Base-by-base conservation (phyloP, 352 stramenopile genomes). In the Globisporangium perplexum region DNA sequence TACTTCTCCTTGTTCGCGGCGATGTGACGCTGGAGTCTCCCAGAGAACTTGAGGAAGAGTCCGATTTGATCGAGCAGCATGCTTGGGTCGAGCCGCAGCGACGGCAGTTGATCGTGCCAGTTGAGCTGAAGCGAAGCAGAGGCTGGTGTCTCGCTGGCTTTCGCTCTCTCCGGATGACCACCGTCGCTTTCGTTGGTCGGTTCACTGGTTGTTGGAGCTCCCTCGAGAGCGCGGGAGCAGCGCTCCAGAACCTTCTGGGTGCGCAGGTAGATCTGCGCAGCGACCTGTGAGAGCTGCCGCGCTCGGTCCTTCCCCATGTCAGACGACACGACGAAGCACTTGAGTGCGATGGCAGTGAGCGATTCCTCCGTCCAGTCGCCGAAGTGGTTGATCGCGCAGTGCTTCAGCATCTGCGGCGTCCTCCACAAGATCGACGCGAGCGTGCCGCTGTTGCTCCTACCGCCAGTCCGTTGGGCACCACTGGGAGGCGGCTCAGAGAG, bases 51-150 rank as follows among this genome's bases (percentile, higher is more conserved):
- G 11, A 65, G 11, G 39, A 88, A 83, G 2, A 87, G 46, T 3
- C 47, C 53, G 2, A 90, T 57, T 12, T 90, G 79, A 33, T 86
- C 73, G 15, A 87, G 47, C 14, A 90, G 64, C 62, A 87, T 72
- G 24, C 66, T 70, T 20, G 60, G 62, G 0, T 86, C 71, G 10
- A 83, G 30, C 5, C 60, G 46, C 12, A 72, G 55, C 3, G 56
- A 24, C 41, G 56, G 51, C 5, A 55, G 38, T 18, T 23, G 49
- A 10, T 52, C 65, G 4, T 33, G 18, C 35, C 47, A 57, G 11
- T 52, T 17, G 4, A 66, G 7, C 1, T 23, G 47, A 1, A 17
- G 10, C n/a, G 20, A 24, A n/a, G 38, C 30, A 0, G 20, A 10
- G 4, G 41, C n/a, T 22, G 33, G 18, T 4, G 17, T 1, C 18